Base-by-base conservation (phyloP, 2,329 filamentous ascomycete genomes). In the Thelonectria olida region DNA sequence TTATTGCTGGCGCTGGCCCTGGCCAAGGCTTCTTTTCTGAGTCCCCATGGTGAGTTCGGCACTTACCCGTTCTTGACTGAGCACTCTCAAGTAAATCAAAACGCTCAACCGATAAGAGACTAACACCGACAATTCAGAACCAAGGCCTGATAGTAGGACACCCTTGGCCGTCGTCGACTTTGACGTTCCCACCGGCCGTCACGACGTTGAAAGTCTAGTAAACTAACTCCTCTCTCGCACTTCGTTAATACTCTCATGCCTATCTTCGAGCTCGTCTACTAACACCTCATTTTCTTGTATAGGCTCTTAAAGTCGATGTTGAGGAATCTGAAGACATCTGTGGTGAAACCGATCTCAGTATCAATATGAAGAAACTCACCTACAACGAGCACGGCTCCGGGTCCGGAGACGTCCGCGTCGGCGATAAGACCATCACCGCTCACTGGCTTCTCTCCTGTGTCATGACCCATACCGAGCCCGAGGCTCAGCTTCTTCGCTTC, bases 361-460 rank as follows among this genome's bases (percentile, higher is more conserved):
- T 86, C 60, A 81, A 84, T 69, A 80, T 78, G 58, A 77, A 81
- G 59, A 38, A 70, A 5, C 74, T 85, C 5, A 63, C 73, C 15
- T 79, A 80, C 59, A 74, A 77, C 42, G 76, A 70, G 19, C 71
- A 75, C 55, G 78, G 78, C n/a, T 59, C 68, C 44, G 82, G 82
- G 48, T 77, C 76, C 25, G 82, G 81, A 19, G 68, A 75, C 19
- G 72, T 86, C 55, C 72, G 73, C 13, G 73, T 79, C 41, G 73
- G 78, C 27, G 67, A 77, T 23, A 78, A 77, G 56, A 73, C 72
- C 55, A 66, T 75, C 50, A 73, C 75, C 20, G 81, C 81, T 58
- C 74, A 76, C 51, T 86, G 84, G 84, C 70, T 74, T 15, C 80
- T 84, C 58, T 76, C 78, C 59, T 86, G 84, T 62, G 49, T 73